Evolutionary conservation across 768 basidiomycete species (phyloP), one percentile per base, ranked within the genome.

Genomic region (Basidioascus undulatus): DNA sequence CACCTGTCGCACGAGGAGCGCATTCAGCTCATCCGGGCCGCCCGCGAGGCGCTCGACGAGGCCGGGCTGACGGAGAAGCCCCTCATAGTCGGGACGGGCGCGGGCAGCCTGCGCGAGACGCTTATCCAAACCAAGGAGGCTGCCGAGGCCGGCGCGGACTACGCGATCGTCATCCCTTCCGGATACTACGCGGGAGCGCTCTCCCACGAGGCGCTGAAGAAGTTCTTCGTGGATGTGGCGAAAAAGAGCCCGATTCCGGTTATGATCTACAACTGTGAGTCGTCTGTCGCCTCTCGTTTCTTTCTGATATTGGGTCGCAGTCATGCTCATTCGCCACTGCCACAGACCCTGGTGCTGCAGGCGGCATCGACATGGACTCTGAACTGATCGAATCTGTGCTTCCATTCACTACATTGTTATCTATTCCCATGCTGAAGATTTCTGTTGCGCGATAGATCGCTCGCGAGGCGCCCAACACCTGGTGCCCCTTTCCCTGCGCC

Each of bases 341-440:
- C 35, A 37, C 49, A 83, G 82, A 73, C 61, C 86, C 84, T 49
- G 79, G 72, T 23, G 83, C 81, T 4, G 69, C 75, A 43, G 80
- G 77, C 4, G 84, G 86, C 10, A 78, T 94, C 49, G 82, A 94
- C 59, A 59, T 92, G 48, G 81, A 84, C 58, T 86, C 83, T 12
- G 80, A 86, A 56, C 57, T 82, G 27, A 77, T 94, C 53, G 67
- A 67, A n/a, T n/a, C n/a, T n/a, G n/a, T n/a, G n/a, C n/a, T n/a
- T n/a, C n/a, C n/a, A n/a, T n/a, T n/a, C n/a, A n/a, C n/a, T n/a
- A n/a, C n/a, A n/a, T n/a, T n/a, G n/a, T n/a, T n/a, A n/a, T n/a
- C n/a, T n/a, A n/a, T n/a, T n/a, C n/a, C n/a, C n/a, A n/a, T n/a
- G n/a, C n/a, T n/a, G n/a, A n/a, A n/a, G n/a, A n/a, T n/a, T n/a